Percentiles rank a stretch among this genome's conserved stretches.
phyloP scores from a whole-genome alignment of 1,284 basidiomycete species.

The Golubevia sp. region DNA sequence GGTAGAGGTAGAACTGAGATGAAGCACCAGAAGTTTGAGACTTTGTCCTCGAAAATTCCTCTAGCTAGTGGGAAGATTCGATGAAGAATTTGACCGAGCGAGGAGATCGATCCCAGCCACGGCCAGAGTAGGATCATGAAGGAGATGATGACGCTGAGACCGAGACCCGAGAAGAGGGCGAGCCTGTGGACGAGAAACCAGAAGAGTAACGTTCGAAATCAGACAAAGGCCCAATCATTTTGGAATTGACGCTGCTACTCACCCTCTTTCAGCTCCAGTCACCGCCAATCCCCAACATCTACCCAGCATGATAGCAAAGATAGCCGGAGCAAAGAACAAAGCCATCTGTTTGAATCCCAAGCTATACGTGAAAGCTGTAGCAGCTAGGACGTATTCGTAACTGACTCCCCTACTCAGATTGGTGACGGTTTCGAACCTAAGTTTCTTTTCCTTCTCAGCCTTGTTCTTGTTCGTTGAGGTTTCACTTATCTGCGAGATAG shows the following conservation, averaged over 20 bases:
- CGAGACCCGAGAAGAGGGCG: constrained; percentile 74
- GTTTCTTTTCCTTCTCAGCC: constrained; percentile 3
- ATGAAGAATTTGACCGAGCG: constrained; percentile 69
- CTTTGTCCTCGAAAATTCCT: constrained; percentile 93
- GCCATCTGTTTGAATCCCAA: constrained; percentile 95
- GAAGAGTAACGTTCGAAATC: background rate
- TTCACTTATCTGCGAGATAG: too few species aligned
- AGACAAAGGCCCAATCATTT: background rate
- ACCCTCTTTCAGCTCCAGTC: constrained; percentile 74
- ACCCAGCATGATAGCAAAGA: constrained; percentile 57
- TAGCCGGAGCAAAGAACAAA: constrained; percentile 85
- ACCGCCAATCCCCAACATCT: constrained; percentile 75
- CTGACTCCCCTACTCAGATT: constrained; percentile 47
- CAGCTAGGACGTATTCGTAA: constrained; percentile 70
- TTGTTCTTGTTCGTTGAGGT: background rate
- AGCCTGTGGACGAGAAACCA: constrained; percentile 62
- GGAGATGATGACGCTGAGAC: constrained; percentile 64
- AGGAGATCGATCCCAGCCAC: constrained; percentile 71
- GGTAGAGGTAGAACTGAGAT: constrained; percentile 45
- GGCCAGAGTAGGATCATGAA: constrained; percentile 76
- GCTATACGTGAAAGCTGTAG: constrained; percentile 79
- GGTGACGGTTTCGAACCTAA: constrained; percentile 12
- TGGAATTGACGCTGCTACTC: constrained; percentile 42
- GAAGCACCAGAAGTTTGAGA: constrained; percentile 84
- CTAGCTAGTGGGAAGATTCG: constrained; percentile 88